A percentile compares a stretch with the other conserved stretches of the same genome.
Evolutionary conservation across 768 basidiomycete genomes (phyloP).

Genomic region (Pulveroboletus sp.): DNA sequence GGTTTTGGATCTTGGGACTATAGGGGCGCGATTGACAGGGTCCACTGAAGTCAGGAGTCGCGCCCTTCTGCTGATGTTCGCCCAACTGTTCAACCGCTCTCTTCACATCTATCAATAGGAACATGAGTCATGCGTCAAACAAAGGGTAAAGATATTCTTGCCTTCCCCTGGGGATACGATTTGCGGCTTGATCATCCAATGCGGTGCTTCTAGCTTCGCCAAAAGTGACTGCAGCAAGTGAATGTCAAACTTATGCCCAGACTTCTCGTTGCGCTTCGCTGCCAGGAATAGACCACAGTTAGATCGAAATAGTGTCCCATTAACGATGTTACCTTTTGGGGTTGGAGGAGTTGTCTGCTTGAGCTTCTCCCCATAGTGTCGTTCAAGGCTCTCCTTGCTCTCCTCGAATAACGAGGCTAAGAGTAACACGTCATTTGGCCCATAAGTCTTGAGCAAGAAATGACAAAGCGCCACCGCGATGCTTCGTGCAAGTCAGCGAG

Average conservation of each 20-base stretch:
- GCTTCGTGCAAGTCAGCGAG: background rate
- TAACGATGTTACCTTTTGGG: background rate
- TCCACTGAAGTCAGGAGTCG: background rate
- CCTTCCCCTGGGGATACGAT: conserved; percentile 1
- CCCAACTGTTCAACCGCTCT: background rate
- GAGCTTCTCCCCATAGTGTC: background rate
- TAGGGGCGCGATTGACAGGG: background rate
- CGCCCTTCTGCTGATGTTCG: background rate
- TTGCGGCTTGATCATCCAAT: no score
- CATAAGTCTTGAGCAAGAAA: conserved; percentile 9
- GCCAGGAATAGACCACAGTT: background rate
- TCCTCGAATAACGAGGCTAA: conserved; percentile 7
- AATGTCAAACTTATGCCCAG: background rate
- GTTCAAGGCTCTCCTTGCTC: background rate
- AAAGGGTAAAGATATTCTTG: background rate
- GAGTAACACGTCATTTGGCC: conserved; percentile 11
- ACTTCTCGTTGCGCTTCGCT: background rate
- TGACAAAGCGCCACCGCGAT: conserved; percentile 11
- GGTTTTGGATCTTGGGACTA: background rate
- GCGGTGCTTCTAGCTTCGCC: background rate
- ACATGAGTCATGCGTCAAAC: background rate
- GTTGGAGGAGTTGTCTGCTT: background rate
- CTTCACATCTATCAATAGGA: background rate
- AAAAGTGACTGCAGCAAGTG: background rate
- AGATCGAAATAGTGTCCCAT: background rate